Evolutionary conservation across 768 basidiomycete genomes (phyloP).

Genomic region (Dentipellis sp.): DNA sequence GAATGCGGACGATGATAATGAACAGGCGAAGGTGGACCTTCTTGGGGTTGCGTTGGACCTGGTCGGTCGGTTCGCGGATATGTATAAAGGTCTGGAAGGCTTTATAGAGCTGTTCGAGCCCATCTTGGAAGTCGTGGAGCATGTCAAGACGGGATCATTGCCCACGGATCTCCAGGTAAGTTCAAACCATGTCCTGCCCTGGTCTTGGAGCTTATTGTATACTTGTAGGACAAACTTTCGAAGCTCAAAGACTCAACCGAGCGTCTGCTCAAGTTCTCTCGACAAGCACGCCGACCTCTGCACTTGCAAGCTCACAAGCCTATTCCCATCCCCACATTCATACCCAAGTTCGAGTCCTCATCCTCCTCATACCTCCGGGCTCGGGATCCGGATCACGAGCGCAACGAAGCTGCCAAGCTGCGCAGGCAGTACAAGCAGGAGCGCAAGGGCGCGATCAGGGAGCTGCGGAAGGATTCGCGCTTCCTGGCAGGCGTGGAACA

Average conservation of each 20-base stretch:
- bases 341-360: slow-evolving; percentile 84
- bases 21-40: slow-evolving; percentile 69
- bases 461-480: slow-evolving; percentile 88
- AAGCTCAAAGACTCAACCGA: slow-evolving; percentile 17
- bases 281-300: slow-evolving; percentile 68
- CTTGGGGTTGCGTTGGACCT: slow-evolving; percentile 55
- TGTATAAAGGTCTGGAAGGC: slow-evolving; percentile 69
- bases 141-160: slow-evolving; percentile 37
- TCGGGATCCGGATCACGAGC: slow-evolving; percentile 89
- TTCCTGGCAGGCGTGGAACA: slow-evolving; percentile 89
- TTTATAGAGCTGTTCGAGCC: slow-evolving; percentile 85
- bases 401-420: slow-evolving; percentile 80
- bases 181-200: not conserved
- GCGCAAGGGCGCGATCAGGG: slow-evolving; percentile 91
- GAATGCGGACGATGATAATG: slow-evolving; percentile 24
- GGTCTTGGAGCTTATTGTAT: not conserved
- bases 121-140: slow-evolving; percentile 44
- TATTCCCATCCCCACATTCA: slow-evolving; percentile 87
- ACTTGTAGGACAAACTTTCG: slow-evolving; percentile 1
- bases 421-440: slow-evolving; percentile 90
- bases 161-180: slow-evolving; percentile 50
- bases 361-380: slow-evolving; percentile 67
- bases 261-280: slow-evolving; percentile 66
- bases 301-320: slow-evolving; percentile 88
- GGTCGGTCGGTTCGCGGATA: slow-evolving; percentile 56